Conservation (phyloP, 1,139 yeast species). For the Maudiozyma humilis region DNA sequence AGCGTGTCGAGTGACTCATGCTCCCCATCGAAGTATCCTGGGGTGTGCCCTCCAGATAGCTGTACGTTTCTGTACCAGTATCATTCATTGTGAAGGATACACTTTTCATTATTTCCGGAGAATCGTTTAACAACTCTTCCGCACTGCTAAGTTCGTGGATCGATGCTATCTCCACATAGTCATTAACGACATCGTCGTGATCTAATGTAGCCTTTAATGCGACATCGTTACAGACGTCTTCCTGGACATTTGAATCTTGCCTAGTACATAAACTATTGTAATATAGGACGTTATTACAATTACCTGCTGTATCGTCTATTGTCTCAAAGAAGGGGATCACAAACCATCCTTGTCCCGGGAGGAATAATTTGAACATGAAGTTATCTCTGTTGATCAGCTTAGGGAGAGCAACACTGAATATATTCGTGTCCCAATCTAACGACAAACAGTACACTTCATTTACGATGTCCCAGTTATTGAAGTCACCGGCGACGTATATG, state of each 20-base stretch:
- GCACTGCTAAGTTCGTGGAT: conserved; percentile 18
- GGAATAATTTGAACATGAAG: conserved; percentile 14
- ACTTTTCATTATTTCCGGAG: not conserved
- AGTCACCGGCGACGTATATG: conserved; percentile 17
- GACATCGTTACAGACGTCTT: not conserved
- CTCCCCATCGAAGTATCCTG: not conserved
- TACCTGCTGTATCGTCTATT: conserved; percentile 11
- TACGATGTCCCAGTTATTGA: conserved; percentile 16
- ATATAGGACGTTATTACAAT: conserved; percentile 12
- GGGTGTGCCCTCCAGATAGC: conserved; percentile 3
- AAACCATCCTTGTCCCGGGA: conserved; percentile 13
- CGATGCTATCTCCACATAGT: conserved; percentile 17
- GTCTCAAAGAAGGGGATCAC: conserved; percentile 14
- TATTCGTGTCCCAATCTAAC: conserved; percentile 6
- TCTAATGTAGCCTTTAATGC: not conserved
- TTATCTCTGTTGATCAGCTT: conserved; percentile 6
- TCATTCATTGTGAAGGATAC: not conserved
- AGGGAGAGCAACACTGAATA: conserved; percentile 11
- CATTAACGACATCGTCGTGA: conserved; percentile 4
- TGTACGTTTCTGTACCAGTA: not conserved
- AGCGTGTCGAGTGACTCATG: not conserved
- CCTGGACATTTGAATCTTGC: not conserved
- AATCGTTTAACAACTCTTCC: conserved; percentile 10
- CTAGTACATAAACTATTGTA: conserved; percentile 2
- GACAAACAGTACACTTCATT: conserved; percentile 7